phyloP scores from a whole-genome alignment of 176 grass and related monocot species.

The Zoysia pacifica region DNA sequence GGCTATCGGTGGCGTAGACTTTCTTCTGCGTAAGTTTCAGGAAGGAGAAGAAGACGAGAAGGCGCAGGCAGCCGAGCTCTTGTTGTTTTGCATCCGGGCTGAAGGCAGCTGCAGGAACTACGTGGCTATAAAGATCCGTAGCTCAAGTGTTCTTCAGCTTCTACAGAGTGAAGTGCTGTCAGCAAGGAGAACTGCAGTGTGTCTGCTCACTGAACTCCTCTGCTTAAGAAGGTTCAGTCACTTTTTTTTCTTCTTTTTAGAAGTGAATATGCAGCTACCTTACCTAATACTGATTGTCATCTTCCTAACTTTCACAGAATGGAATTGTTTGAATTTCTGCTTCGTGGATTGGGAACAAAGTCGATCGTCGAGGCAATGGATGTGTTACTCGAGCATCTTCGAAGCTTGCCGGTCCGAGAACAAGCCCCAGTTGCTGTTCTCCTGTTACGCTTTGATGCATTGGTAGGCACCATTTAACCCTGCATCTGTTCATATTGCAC shows the following conservation, averaged over 20 bases:
- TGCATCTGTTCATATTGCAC: too few relatives aligned
- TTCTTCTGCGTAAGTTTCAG: slow-evolving; percentile 48
- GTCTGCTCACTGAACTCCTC: slow-evolving; percentile 49
- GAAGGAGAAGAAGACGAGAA: slow-evolving; percentile 27
- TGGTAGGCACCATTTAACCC: slow-evolving; percentile 33
- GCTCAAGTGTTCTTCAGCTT: slow-evolving; percentile 38
- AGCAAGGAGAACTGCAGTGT: slow-evolving; percentile 30
- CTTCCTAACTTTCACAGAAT: slow-evolving; percentile 17
- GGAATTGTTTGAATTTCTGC: slow-evolving; percentile 32
- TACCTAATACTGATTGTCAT: not conserved
- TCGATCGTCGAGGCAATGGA: slow-evolving; percentile 36
- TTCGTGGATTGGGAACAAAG: slow-evolving; percentile 34
- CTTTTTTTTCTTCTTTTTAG: too few relatives aligned
- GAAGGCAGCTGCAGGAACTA: slow-evolving; percentile 61
- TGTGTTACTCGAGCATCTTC: slow-evolving; percentile 44
- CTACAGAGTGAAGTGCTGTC: slow-evolving; percentile 35
- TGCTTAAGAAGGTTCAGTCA: slow-evolving; percentile 47
- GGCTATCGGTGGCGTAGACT: slow-evolving; percentile 54
- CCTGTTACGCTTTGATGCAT: slow-evolving; percentile 49
- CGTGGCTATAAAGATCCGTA: slow-evolving; percentile 41
- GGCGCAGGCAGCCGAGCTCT: slow-evolving; percentile 23
- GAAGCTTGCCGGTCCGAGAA: slow-evolving; percentile 40
- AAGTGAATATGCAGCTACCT: not conserved
- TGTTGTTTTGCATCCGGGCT: slow-evolving; percentile 55
- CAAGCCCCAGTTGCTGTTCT: slow-evolving; percentile 47